Evolutionary conservation across 352 stramenopile genomes (phyloP), one percentile per base, ranked within the genome.

Genomic region (Phytophthora tubulina): DNA sequence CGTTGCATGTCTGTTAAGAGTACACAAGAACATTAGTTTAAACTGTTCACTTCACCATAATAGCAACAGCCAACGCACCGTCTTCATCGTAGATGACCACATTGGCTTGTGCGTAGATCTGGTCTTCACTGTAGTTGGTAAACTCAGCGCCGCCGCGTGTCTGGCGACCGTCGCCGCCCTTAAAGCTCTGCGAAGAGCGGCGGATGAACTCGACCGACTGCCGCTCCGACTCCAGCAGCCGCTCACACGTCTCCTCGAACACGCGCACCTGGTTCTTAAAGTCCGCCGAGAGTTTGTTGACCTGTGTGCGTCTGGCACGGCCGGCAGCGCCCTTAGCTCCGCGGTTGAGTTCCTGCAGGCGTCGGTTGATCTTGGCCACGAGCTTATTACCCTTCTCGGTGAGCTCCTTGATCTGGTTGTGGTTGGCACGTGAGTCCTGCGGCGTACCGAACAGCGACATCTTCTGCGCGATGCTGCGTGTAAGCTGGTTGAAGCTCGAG

Each of bases 41-140:
- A 49, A n/a, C 14, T 27, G 10, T 45, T 35, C 4, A 56, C 21
- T 33, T 33, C 21, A 62, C 33, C 48, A 54, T 5, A 6, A 46
- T 6, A 55, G 1, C 31, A 52, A 7, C 10, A 67, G 9, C 13
- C 39, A 55, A 77, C 68, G 35, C 54, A 96, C 89, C 89, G 51
- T 96, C 89, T 84, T 96, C 89, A 46, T 96, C 84, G 73, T 96
- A 96, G 36, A 88, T 79, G 39, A 89, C 80, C 41, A 96, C 80
- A 53, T 95, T 95, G 9, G 88, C 89, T 71, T 96, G 89, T 3
- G 88, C 86, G 76, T 96, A 96, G 73, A 96, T 87, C 77, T 94
- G 89, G 63, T 96, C 87, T 63, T 96, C 89, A 59, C 81, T 94
- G 75, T 95, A 96, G 70, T 96, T 93, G 51, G 78, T 78, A 36